phyloP scores from a whole-genome alignment of 306 rosid species.

The Bauhinia variegata region DNA sequence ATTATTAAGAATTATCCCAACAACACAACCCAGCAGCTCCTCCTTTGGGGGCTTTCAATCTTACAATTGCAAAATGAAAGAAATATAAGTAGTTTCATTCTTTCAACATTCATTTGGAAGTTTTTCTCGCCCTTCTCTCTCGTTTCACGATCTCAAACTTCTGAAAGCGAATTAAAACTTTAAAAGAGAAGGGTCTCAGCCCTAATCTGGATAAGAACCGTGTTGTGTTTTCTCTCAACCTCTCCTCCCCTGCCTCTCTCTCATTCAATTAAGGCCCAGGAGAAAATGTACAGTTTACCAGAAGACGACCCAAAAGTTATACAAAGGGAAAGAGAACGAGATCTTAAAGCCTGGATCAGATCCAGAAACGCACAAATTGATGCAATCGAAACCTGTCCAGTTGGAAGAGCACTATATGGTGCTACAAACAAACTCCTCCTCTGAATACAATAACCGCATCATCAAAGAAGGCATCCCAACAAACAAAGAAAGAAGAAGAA shows the following conservation, averaged over 20 bases:
- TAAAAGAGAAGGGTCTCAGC: background rate
- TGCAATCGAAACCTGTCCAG: constrained; percentile 3
- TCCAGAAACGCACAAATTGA: background rate
- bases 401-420: background rate
- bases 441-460: too few species aligned
- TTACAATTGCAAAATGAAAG: background rate
- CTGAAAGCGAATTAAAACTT: background rate
- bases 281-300: too few species aligned
- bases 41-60: background rate
- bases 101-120: background rate
- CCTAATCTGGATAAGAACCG: background rate
- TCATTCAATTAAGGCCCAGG: background rate
- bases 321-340: background rate
- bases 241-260: background rate
- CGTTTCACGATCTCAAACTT: background rate
- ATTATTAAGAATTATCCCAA: constrained; percentile 29
- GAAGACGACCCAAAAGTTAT: background rate
- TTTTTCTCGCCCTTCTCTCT: background rate
- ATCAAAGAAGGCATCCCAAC: too few species aligned
- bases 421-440: background rate
- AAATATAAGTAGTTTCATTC: constrained; percentile 33
- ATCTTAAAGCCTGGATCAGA: constrained; percentile 28
- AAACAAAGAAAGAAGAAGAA: background rate
- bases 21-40: background rate
- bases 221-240: background rate